These are phyloP conservation scores for Ceratobasidium sp. DNA, from an alignment of 1,284 basidiomycete genomes.

Conservation along the genomic window DNA sequence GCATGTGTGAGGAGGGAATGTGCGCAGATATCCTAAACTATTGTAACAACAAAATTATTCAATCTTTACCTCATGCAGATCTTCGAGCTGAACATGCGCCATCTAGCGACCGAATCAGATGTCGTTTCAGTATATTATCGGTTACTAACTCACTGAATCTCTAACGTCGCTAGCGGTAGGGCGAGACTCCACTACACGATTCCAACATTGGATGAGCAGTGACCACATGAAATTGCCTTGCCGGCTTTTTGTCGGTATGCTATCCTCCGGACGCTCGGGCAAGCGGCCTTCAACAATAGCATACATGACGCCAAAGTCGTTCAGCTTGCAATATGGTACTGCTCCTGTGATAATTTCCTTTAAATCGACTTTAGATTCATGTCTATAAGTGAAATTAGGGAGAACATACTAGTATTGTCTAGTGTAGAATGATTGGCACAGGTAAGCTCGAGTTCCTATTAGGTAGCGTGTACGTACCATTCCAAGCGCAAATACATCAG, in stretches of 20 bases:
- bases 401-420: neutral
- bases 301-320: neutral
- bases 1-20: too few relatives aligned
- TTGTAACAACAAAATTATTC: too few relatives aligned
- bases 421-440: neutral
- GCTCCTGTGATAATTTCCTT: constrained; percentile 14
- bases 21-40: too few relatives aligned
- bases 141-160: neutral
- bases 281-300: neutral
- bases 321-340: neutral
- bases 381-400: neutral
- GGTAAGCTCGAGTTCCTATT: too few relatives aligned
- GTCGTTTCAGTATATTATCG: too few relatives aligned
- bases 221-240: neutral
- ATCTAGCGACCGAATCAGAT: too few relatives aligned
- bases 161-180: neutral
- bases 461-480: constrained; percentile 5
- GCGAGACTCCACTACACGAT: neutral
- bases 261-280: neutral
- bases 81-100: too few relatives aligned
- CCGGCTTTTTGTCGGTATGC: neutral
- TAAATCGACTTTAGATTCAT: neutral
- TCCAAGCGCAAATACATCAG: constrained; percentile 25
- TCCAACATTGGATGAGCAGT: neutral
- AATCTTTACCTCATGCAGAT: too few relatives aligned